Evolutionary conservation across 345 rosid species (phyloP).

Genomic region (Bretschneidera sinensis): DNA sequence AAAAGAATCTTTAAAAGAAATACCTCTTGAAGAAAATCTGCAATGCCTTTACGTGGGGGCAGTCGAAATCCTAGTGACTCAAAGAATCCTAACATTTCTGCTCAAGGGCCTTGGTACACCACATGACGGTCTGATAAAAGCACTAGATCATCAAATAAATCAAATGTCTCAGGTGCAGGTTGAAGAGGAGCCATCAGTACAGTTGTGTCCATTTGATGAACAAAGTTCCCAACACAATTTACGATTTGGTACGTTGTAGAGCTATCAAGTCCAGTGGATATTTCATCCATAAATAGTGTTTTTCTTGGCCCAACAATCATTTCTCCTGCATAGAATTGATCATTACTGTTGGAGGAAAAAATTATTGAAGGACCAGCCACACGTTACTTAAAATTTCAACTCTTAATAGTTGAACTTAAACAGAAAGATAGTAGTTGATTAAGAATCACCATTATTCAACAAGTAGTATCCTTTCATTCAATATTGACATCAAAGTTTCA

Average conservation of each 20-base stretch:
- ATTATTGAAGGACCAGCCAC: too few relatives aligned
- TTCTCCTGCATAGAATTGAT: constrained; percentile 57
- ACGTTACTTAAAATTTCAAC: too few relatives aligned
- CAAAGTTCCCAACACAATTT: constrained; percentile 75
- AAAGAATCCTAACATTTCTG: constrained; percentile 65
- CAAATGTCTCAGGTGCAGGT: constrained; percentile 97
- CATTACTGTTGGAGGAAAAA: constrained; percentile 1
- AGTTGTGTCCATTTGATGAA: constrained; percentile 86
- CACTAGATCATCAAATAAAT: constrained; percentile 77
- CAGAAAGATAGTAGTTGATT: too few relatives aligned
- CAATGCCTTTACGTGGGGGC: constrained; percentile 81
- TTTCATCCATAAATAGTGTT: constrained; percentile 97
- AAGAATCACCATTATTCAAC: too few relatives aligned
- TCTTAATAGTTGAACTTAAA: too few relatives aligned
- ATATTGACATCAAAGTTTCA: too few relatives aligned
- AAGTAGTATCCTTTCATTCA: too few relatives aligned
- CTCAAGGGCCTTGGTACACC: constrained; percentile 84
- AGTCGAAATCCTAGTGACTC: constrained; percentile 80
- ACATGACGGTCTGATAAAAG: constrained; percentile 79
- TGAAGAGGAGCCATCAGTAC: constrained; percentile 92
- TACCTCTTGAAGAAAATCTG: constrained; percentile 99
- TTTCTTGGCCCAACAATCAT: constrained; percentile 95
- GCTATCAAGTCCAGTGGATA: constrained; percentile 95
- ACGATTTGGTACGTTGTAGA: constrained; percentile 90
- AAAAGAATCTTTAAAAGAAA: constrained; percentile 10